Conservation (phyloP, 352 stramenopile species). For the Globisporangium radiosum region DNA sequence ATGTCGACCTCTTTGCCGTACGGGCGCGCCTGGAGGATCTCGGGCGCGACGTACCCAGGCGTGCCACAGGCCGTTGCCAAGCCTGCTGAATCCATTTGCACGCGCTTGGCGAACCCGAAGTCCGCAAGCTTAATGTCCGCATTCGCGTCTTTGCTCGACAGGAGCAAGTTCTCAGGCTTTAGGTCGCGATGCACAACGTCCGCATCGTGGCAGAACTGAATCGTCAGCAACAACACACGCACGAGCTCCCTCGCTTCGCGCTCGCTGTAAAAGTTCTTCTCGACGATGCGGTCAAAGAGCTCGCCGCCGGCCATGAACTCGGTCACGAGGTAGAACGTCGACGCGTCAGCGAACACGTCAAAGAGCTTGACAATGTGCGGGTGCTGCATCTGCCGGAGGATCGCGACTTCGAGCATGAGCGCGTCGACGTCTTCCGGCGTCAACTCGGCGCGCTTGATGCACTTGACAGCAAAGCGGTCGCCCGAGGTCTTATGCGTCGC, state of each 20-base stretch:
- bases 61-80: slow-evolving; percentile 69
- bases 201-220: slow-evolving; percentile 80
- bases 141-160: slow-evolving; percentile 63
- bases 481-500: slow-evolving; percentile 39
- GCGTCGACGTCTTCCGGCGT: slow-evolving; percentile 54
- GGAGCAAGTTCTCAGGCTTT: slow-evolving; percentile 96
- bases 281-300: slow-evolving; percentile 83
- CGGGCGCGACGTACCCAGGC: slow-evolving; percentile 72
- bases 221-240: slow-evolving; percentile 71
- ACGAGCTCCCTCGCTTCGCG: slow-evolving; percentile 73
- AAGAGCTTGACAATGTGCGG: slow-evolving; percentile 86
- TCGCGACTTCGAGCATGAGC: slow-evolving; percentile 71
- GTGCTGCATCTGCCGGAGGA: slow-evolving; percentile 83
- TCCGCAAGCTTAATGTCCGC: slow-evolving; percentile 80
- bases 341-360: slow-evolving; percentile 87
- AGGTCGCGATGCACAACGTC: slow-evolving; percentile 93
- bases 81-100: slow-evolving; percentile 41
- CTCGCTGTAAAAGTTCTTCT: slow-evolving; percentile 85
- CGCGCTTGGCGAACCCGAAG: slow-evolving; percentile 81
- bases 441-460: slow-evolving; percentile 40
- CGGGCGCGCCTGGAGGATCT: slow-evolving; percentile 69
- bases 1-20: slow-evolving; percentile 84
- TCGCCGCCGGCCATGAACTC: slow-evolving; percentile 90
- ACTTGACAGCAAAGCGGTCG: slow-evolving; percentile 54
- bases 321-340: slow-evolving; percentile 97